Conservation (phyloP, 352 stramenopile species). For the Hyphochytrium catenoides region DNA sequence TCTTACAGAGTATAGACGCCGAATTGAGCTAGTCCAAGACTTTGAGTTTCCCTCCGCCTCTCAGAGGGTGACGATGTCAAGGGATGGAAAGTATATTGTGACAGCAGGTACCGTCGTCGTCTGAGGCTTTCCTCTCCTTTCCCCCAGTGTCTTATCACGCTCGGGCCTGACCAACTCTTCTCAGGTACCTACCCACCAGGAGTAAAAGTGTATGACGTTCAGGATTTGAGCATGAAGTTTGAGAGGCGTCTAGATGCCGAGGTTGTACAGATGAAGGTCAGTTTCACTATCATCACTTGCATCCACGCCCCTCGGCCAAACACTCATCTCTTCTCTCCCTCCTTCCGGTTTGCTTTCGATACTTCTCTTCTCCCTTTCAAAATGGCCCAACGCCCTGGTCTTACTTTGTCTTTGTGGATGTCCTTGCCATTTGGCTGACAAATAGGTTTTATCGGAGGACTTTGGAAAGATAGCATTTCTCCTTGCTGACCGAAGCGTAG, state of each 20-base stretch:
- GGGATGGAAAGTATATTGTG: constrained; percentile 86
- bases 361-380: background rate
- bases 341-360: too few species aligned
- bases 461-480: constrained; percentile 96
- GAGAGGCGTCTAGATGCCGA: constrained; percentile 88
- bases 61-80: constrained; percentile 75
- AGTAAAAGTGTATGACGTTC: constrained; percentile 81
- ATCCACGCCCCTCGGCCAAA: too few species aligned
- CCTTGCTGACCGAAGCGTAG: constrained; percentile 79
- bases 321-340: too few species aligned
- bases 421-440: too few species aligned
- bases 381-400: too few species aligned
- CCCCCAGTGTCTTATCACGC: too few species aligned
- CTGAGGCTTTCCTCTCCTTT: too few species aligned
- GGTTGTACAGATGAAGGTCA: constrained; percentile 86
- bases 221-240: constrained; percentile 97
- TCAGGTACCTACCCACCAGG: constrained; percentile 90
- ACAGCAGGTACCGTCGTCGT: too few species aligned
- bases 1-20: constrained; percentile 42
- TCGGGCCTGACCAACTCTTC: too few species aligned
- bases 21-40: constrained; percentile 96
- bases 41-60: constrained; percentile 89
- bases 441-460: constrained; percentile 77
- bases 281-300: too few species aligned
- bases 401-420: too few species aligned